phyloP scores from a whole-genome alignment of 257 asterid genomes.

The Plantago elongata region DNA sequence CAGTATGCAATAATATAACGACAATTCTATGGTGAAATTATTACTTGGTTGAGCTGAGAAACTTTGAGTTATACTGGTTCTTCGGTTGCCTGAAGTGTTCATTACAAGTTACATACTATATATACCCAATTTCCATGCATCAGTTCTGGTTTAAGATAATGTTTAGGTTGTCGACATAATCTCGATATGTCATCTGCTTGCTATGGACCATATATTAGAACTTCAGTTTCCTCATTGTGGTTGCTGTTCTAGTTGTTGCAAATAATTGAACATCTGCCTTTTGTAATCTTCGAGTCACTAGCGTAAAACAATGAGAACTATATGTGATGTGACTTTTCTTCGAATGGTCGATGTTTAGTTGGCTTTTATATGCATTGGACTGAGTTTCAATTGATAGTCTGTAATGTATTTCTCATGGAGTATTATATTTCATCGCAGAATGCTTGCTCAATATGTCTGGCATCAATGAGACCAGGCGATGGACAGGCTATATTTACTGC shows the following conservation, averaged over 20 bases:
- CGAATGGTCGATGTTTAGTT: neutral
- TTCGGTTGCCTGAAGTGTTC: neutral
- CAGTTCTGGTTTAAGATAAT: too few relatives aligned
- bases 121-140: too few relatives aligned
- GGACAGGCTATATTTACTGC: constrained; percentile 97
- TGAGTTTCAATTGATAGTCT: neutral
- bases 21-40: neutral
- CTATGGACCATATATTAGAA: neutral
- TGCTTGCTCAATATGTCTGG: constrained; percentile 84
- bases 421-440: constrained; percentile 47
- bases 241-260: too few relatives aligned
- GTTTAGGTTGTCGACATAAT: too few relatives aligned
- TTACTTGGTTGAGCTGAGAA: constrained; percentile 9
- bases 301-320: too few relatives aligned
- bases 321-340: too few relatives aligned
- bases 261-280: neutral
- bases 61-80: neutral
- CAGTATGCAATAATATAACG: neutral
- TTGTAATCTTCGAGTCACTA: neutral
- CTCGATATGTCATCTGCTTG: too few relatives aligned
- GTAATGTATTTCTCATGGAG: constrained; percentile 13
- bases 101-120: neutral
- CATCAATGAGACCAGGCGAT: constrained; percentile 74
- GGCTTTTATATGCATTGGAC: neutral
- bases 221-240: too few relatives aligned